Conservation (phyloP, 208 protist species). For the Phytomonas sp. region DNA sequence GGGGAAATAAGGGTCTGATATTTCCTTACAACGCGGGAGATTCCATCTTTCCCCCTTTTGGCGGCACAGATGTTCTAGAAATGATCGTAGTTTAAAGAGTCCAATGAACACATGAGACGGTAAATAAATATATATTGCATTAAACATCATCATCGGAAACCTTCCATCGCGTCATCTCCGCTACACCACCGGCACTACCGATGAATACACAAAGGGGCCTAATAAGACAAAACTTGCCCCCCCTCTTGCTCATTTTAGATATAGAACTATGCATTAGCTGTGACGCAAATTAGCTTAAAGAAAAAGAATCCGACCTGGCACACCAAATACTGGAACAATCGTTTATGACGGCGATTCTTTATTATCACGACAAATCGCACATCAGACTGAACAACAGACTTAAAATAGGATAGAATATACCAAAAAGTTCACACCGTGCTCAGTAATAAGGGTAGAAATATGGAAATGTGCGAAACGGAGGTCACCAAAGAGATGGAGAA, state of each 20-base stretch:
- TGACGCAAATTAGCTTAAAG: not conserved
- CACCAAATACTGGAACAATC: not conserved
- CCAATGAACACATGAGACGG: not conserved
- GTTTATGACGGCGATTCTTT: not conserved
- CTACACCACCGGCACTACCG: not conserved
- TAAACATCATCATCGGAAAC: not conserved
- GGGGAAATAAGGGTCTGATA: not conserved
- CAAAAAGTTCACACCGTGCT: not conserved
- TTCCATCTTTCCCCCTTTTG: not conserved
- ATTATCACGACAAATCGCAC: not conserved
- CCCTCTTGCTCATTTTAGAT: not conserved
- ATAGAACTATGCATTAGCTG: not conserved
- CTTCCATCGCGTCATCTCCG: not conserved
- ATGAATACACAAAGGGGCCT: not conserved
- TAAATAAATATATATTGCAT: not conserved
- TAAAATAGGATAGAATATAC: not conserved
- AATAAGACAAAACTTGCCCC: not conserved
- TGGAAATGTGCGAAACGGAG: not conserved
- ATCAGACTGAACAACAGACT: constrained; percentile 4
- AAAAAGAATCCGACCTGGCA: not conserved
- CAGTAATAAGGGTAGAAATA: not conserved
- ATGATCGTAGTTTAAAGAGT: not conserved
- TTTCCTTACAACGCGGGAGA: not conserved
- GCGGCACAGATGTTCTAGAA: not conserved
- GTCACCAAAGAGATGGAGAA: not conserved